Evolutionary conservation across 345 rosid genomes (phyloP).

Genomic region (Cardamine resedifolia): DNA sequence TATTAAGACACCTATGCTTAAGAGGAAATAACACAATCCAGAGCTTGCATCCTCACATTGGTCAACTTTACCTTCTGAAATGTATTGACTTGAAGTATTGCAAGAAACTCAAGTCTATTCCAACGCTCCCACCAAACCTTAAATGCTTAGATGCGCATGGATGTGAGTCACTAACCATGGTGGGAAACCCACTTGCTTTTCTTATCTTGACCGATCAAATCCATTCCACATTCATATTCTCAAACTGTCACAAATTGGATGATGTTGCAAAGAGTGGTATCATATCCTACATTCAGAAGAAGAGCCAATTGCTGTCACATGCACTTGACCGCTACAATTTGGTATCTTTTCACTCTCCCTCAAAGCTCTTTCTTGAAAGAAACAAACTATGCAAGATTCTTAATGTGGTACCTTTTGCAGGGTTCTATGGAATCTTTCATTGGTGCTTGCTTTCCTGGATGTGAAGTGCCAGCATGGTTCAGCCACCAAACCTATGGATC

Average conservation of each 20-base stretch:
- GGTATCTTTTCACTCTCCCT: neutral
- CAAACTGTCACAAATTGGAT: conserved; percentile 16
- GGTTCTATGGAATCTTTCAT: neutral
- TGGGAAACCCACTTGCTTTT: neutral
- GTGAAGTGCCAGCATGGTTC: conserved; percentile 21
- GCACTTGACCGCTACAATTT: conserved; percentile 4
- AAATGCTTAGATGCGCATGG: conserved; percentile 6
- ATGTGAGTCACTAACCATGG: neutral
- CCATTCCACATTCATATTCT: conserved; percentile 17
- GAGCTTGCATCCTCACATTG: neutral
- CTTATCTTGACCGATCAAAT: neutral
- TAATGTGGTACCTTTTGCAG: neutral
- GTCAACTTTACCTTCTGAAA: neutral
- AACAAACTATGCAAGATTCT: neutral
- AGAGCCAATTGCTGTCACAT: neutral
- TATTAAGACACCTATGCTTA: neutral
- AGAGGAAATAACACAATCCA: neutral
- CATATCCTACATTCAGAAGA: neutral
- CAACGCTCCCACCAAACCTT: conserved; percentile 21
- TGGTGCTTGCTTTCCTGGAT: conserved; percentile 22
- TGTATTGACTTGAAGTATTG: conserved; percentile 10
- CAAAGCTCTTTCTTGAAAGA: neutral
- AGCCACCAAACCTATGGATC: conserved; percentile 6
- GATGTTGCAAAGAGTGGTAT: conserved; percentile 2
- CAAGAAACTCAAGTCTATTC: neutral